Percentiles rank a stretch among this genome's conserved stretches.
Conservation (phyloP, 2,329 filamentous ascomycete species). For the Colletotrichum filicis region DNA sequence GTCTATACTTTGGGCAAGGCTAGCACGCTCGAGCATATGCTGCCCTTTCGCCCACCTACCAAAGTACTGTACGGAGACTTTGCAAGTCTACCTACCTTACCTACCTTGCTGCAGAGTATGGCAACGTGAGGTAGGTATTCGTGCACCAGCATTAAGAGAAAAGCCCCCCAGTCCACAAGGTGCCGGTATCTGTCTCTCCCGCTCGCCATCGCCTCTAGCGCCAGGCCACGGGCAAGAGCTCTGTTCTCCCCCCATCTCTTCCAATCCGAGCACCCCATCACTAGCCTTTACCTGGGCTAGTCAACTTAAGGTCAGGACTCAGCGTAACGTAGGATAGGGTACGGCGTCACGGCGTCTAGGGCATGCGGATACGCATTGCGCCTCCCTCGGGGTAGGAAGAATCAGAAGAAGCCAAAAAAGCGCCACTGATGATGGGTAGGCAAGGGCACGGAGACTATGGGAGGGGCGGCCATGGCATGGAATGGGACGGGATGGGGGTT, state of each 20-base stretch:
- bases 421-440: conserved; percentile 28
- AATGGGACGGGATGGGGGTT: not conserved
- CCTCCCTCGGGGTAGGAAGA: not conserved
- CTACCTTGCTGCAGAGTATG: too few relatives aligned
- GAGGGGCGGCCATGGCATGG: not conserved
- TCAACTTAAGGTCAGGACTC: not conserved
- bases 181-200: conserved; percentile 25
- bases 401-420: conserved; percentile 12
- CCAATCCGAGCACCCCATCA: conserved; percentile 9
- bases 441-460: conserved; percentile 11
- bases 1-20: conserved; percentile 16
- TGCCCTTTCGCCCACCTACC: not conserved
- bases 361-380: conserved; percentile 5
- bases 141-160: not conserved
- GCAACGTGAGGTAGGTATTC: not conserved
- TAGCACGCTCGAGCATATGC: conserved; percentile 7
- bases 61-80: not conserved
- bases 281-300: not conserved
- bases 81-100: too few relatives aligned
- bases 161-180: conserved; percentile 11
- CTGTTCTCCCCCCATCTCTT: conserved; percentile 6
- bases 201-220: conserved; percentile 29
- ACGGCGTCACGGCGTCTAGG: not conserved
- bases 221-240: not conserved
- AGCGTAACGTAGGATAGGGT: conserved; percentile 27